phyloP scores from a whole-genome alignment of 345 rosid genomes.

The Hevea brasiliensis region DNA sequence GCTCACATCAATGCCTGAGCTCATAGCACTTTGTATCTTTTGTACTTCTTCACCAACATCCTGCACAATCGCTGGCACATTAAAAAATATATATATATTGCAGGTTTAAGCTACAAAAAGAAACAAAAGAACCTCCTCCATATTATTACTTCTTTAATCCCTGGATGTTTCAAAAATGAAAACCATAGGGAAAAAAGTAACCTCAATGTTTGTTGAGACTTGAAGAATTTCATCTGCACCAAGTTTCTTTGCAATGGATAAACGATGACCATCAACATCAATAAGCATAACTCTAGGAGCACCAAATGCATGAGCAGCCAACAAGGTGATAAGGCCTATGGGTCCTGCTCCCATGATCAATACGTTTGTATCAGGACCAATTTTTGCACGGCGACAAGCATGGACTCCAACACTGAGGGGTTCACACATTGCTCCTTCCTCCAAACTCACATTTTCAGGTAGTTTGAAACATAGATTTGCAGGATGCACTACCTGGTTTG shows the following conservation, averaged over 20 bases:
- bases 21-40: conserved; percentile 60
- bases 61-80: conserved; percentile 34
- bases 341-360: conserved; percentile 91
- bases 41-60: conserved; percentile 63
- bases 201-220: conserved; percentile 69
- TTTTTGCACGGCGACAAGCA: conserved; percentile 81
- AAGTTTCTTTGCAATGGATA: conserved; percentile 70
- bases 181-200: conserved; percentile 16
- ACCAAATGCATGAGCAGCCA: conserved; percentile 90
- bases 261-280: conserved; percentile 73
- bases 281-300: conserved; percentile 72
- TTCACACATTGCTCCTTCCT: conserved; percentile 98
- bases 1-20: conserved; percentile 59
- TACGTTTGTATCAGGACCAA: conserved; percentile 69
- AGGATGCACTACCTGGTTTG: conserved; percentile 78
- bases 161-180: neutral
- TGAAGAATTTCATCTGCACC: conserved; percentile 65
- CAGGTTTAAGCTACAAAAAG: neutral
- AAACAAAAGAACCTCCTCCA: neutral
- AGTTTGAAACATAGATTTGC: conserved; percentile 83
- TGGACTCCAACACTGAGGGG: conserved; percentile 92
- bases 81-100: neutral
- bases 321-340: conserved; percentile 83
- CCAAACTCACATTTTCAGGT: conserved; percentile 85
- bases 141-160: neutral